Conservation (phyloP, 495 filamentous ascomycete genomes). For the Penicillium malachiteum region DNA sequence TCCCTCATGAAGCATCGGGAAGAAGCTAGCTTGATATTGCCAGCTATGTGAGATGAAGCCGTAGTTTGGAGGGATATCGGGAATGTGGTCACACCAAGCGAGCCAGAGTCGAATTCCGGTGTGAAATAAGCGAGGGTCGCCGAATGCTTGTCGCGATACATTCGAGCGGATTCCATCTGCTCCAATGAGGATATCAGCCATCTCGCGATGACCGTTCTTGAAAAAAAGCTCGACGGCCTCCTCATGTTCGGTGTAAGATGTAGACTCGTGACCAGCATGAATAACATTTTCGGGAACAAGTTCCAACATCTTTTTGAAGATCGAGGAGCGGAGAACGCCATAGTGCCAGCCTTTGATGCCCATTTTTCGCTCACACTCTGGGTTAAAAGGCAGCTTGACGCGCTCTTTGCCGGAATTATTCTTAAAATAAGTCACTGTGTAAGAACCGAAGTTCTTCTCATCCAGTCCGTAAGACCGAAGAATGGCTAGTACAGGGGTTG, state of each 20-base stretch:
- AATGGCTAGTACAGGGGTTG: slow-evolving; percentile 11
- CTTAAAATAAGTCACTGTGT: slow-evolving; percentile 12
- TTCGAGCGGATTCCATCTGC: slow-evolving; percentile 20
- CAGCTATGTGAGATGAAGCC: slow-evolving; percentile 16
- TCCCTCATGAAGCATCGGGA: slow-evolving; percentile 20
- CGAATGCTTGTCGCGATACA: slow-evolving; percentile 19
- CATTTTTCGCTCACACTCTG: slow-evolving; percentile 14
- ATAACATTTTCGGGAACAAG: slow-evolving; percentile 13
- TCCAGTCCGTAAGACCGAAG: slow-evolving; percentile 10
- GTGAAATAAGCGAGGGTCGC: slow-evolving; percentile 15
- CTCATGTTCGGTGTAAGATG: slow-evolving; percentile 6
- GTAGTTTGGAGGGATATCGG: slow-evolving; percentile 8
- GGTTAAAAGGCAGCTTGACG: slow-evolving; percentile 19
- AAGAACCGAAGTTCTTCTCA: slow-evolving; percentile 7
- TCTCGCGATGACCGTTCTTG: slow-evolving; percentile 9
- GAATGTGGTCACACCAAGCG: slow-evolving; percentile 21
- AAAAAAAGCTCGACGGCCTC: slow-evolving; percentile 10
- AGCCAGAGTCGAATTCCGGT: slow-evolving; percentile 19
- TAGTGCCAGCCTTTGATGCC: slow-evolving; percentile 26
- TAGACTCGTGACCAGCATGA: slow-evolving; percentile 11
- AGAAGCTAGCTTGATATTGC: slow-evolving; percentile 21
- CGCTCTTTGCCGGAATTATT: slow-evolving; percentile 7
- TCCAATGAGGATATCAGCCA: slow-evolving; percentile 17
- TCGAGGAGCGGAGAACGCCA: slow-evolving; percentile 17
- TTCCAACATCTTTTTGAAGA: slow-evolving; percentile 19